Evolutionary conservation across 2,329 filamentous ascomycete genomes (phyloP), one percentile per base, ranked within the genome.

Genomic region (Fusarium longipes): DNA sequence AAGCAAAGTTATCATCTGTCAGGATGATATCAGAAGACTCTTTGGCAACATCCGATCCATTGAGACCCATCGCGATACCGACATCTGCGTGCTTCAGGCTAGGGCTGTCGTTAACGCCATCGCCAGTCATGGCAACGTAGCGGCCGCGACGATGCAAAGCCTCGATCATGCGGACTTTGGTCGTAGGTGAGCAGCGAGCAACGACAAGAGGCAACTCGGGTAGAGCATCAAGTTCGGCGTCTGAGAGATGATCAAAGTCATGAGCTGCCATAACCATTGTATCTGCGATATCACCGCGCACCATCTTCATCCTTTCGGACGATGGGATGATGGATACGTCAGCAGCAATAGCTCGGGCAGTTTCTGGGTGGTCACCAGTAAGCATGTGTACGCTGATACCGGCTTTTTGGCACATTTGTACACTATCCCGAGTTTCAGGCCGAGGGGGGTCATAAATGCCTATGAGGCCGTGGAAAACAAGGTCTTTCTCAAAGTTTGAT

Each of bases 151-250:
- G 83, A 72, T 91, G 89, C 18, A 92, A 82, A n/a, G 89, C 89
- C 58, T 90, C 88, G 57, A 92, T 91, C 89, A 92, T 92, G 40
- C 89, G 85, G 11, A 91, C 89, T 73, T 92, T 92, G 5, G 90
- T 92, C 25, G 85, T 84, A 0, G 90, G 90, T 2, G 89, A 87
- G 71, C 89, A 92, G n/a, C 90, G 84, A 27, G 89, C 89, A 38
- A 91, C 87, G 3, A 91, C 89, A 4, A 91, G 79, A 2, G 89
- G 89, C 3, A 91, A 76, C 9, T 88, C 82, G 0, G 87, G 86
- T 5, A 91, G 82, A 1, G 76, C 73, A 59, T 92, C 89, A 18
- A 91, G 86, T 67, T 91, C 81, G 0, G 83, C 82, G 40, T 91
- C 87, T 0, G 82, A 82, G 10, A 91, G 78, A 32, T 83, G 82